Evolutionary conservation across 768 basidiomycete genomes (phyloP).

Genomic region (Tylopilus felleus): DNA sequence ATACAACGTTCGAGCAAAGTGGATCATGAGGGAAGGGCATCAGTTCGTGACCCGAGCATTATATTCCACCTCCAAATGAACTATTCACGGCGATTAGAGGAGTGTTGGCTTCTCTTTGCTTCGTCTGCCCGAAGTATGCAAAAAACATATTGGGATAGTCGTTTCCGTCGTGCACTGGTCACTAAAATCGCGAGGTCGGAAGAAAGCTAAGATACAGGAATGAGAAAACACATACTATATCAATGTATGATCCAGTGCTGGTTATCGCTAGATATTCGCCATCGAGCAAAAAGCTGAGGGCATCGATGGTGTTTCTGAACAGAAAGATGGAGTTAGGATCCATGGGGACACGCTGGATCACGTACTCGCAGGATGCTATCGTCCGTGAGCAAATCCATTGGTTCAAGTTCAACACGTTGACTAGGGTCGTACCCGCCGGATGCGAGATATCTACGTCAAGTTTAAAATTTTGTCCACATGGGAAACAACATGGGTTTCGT

Average conservation of each 20-base stretch:
- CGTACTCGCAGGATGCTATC: conserved; percentile 78
- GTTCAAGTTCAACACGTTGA: conserved; percentile 75
- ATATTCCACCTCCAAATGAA: conserved; percentile 57
- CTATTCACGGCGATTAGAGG: conserved; percentile 67
- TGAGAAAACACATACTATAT: conserved; percentile 56
- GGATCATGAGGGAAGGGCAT: neutral
- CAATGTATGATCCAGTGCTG: conserved; percentile 67
- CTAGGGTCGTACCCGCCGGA: conserved; percentile 80
- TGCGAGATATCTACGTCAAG: conserved; percentile 58
- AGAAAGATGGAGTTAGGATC: neutral
- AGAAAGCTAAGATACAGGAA: neutral
- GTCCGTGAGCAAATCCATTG: conserved; percentile 80
- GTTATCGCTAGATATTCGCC: conserved; percentile 83
- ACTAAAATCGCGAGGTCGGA: neutral
- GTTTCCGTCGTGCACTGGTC: conserved; percentile 78
- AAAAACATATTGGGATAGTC: conserved; percentile 63
- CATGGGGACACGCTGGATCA: conserved; percentile 9
- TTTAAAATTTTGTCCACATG: neutral
- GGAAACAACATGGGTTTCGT: conserved; percentile 1
- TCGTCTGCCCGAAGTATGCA: conserved; percentile 81
- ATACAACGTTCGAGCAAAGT: neutral
- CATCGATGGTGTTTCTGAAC: conserved; percentile 63
- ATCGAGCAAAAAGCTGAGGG: conserved; percentile 76
- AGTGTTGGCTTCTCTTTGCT: conserved; percentile 59
- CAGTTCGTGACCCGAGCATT: neutral